Base-by-base conservation (phyloP, 2,329 filamentous ascomycete species). In the Coleophoma crateriformis region DNA sequence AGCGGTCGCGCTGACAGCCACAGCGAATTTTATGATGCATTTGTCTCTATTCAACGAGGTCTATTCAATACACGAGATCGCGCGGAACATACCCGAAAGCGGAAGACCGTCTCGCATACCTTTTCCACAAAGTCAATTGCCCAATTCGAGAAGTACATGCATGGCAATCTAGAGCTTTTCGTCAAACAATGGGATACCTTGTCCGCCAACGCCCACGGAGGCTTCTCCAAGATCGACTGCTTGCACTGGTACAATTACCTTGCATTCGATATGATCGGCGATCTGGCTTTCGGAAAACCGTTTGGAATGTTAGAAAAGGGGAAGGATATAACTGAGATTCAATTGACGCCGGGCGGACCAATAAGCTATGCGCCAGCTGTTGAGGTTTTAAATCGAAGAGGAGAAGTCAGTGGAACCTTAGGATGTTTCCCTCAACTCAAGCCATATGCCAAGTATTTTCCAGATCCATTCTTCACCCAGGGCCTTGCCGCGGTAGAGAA, bases 31-130 rank as follows among this genome's bases (percentile, higher is more conserved):
- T 96, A 96, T 61, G 89, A 95, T 61, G 87, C 88, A 45, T 96
- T 96, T 60, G 90, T 96, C 48, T 91, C 87, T 12, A 95, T 95
- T 62, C 81, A 79, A 46, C 81, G 88, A 12, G 90, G 90, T 17
- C 76, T 96, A 12, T 96, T 96, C 81, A 96, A 95, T 68, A 95
- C 90, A 0, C 78, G 91, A 33, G 82, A 91, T 69, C 80, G 91
- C 45, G 74, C 75, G 0, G 88, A 96, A 62, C 90, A 96, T 67
- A 85, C 85, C 0, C 83, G 90, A 55, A 96, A 96, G 77, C 82
- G 90, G 61, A 96, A 95, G 77, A 85, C 88, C 2, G 81, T 96
- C 44, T 84, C 88, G 1, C 89, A 95, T 67, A 94, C 88, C 33
- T 96, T 96, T 70, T 88, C 84, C 13, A 77, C 85, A 53, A 95